These are phyloP conservation scores for Xylaria sp. DNA, from an alignment of 2,329 filamentous ascomycete genomes.

Conservation along the genomic window DNA sequence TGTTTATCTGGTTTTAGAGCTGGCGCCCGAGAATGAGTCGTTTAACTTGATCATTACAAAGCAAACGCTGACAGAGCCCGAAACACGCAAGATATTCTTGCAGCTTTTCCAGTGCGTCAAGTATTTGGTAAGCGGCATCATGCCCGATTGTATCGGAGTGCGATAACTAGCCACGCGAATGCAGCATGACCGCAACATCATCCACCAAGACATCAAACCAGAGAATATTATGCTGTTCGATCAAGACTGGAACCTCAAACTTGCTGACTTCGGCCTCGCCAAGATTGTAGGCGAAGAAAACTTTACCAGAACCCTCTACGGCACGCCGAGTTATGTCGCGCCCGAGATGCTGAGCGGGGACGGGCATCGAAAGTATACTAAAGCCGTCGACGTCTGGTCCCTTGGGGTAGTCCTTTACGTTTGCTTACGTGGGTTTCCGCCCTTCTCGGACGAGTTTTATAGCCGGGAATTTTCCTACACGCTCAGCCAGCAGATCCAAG, in stretches of 20 bases:
- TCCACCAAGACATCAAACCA: constrained; percentile 96
- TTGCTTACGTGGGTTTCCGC: constrained; percentile 93
- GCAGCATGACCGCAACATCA: constrained; percentile 95
- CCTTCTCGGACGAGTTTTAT: constrained; percentile 93
- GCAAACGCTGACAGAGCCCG: constrained; percentile 82
- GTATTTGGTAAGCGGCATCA: constrained; percentile 79
- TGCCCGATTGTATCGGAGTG: constrained; percentile 42
- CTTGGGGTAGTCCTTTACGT: constrained; percentile 98
- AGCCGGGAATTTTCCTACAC: constrained; percentile 82
- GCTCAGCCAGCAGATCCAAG: constrained; percentile 86
- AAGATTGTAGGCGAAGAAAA: constrained; percentile 99
- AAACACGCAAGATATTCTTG: constrained; percentile 84
- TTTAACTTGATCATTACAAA: constrained; percentile 96
- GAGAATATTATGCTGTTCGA: constrained; percentile 93
- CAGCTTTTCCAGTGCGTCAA: constrained; percentile 95
- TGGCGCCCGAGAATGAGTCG: constrained; percentile 90
- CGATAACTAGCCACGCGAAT: constrained; percentile 1
- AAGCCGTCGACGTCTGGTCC: constrained; percentile 95
- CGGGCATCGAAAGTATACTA: constrained; percentile 85
- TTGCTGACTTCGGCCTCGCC: constrained; percentile 94
- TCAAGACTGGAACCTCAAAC: constrained; percentile 82
- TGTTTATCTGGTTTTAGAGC: constrained; percentile 88
- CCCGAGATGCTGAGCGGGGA: constrained; percentile 90
- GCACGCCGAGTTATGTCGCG: constrained; percentile 96
- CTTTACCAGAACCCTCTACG: constrained; percentile 94